These are phyloP conservation scores for Durotheca rogersii DNA, from an alignment of 495 filamentous ascomycete species.

Conservation along the genomic window DNA sequence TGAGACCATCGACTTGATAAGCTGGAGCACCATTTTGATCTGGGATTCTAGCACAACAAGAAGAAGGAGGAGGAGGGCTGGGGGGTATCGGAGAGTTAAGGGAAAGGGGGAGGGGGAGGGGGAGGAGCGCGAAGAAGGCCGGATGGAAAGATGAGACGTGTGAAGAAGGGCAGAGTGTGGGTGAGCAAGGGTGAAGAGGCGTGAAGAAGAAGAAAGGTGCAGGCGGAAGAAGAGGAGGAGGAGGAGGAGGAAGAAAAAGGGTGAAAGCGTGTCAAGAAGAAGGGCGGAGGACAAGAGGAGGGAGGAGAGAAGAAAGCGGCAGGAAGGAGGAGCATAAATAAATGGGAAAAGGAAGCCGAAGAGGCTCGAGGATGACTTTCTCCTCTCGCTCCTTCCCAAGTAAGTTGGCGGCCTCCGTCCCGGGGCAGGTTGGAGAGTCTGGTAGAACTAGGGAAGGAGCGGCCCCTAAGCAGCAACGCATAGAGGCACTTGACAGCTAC, in stretches of 20 bases:
- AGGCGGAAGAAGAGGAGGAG: constrained; percentile 12
- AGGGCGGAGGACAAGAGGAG: constrained; percentile 10
- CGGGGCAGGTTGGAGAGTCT: no score
- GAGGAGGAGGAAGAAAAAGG: constrained; percentile 10
- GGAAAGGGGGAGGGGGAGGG: constrained; percentile 3
- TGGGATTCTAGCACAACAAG: constrained; percentile 12
- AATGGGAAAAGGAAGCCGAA: no score
- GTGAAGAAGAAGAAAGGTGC: constrained; percentile 20
- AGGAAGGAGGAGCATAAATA: no score
- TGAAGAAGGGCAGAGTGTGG: constrained; percentile 7
- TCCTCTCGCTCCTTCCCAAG: no score
- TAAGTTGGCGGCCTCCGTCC: no score
- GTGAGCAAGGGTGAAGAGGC: constrained; percentile 1
- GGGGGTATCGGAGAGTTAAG: constrained; percentile 3
- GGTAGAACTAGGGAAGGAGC: no score
- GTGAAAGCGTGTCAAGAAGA: no score
- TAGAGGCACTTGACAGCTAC: no score
- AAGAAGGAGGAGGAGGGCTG: constrained; percentile 2
- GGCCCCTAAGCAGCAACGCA: no score
- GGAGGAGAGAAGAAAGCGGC: no score
- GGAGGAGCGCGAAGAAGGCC: constrained; percentile 14
- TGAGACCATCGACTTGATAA: constrained; percentile 27
- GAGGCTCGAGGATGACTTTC: no score
- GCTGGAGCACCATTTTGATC: constrained; percentile 33
- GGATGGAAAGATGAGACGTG: constrained; percentile 19